Base-by-base conservation (phyloP, 306 rosid genomes). In the Quercus engelmannii region DNA sequence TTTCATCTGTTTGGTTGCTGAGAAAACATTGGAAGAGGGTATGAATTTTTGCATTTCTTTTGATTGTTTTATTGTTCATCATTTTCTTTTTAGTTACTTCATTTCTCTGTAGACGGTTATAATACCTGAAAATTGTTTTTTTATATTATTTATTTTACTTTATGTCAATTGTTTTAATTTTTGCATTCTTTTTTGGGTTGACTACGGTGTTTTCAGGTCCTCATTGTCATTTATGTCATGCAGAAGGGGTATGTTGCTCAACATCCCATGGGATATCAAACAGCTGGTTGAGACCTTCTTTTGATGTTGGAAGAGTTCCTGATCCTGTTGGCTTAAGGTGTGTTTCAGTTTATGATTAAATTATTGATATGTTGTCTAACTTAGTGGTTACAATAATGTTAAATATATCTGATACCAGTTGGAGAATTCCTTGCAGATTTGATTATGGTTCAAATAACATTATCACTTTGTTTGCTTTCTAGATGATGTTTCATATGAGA, bases 161-260 rank as follows among this genome's bases (percentile, higher is more conserved):
- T 25, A 62, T 12, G 7, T 62, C 8, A 4, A 28, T 25, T 62
- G 11, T 19, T 5, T 17, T 64, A 33, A 55, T 78, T 55, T 11
- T 73, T 74, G 61, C n/a, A 26, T 30, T 31, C 28, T 69, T 18
- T 18, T 41, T 61, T 74, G 31, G 30, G 74, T 74, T 6, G 74
- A 49, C 51, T 18, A 23, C 51, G 62, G 9, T 83, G 61, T 76
- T 73, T 89, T 86, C 73, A 77, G 84, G 61, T 76, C 71, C 65
- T 26, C 73, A 82, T 79, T 31, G 59, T 70, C 74, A 73, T 74
- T 26, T 79, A 55, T 89, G 83, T 81, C 84, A 62, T 83, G 85
- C 88, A 90, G 98, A 94, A 75, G 92, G 90, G 74, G 73, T 86
- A 54, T 84, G 86, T 86, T 85, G 89, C 88, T 79, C 86, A 61